These are phyloP conservation scores for Verticillium nubilum DNA, from an alignment of 2,329 filamentous ascomycete species.

Conservation along the genomic window DNA sequence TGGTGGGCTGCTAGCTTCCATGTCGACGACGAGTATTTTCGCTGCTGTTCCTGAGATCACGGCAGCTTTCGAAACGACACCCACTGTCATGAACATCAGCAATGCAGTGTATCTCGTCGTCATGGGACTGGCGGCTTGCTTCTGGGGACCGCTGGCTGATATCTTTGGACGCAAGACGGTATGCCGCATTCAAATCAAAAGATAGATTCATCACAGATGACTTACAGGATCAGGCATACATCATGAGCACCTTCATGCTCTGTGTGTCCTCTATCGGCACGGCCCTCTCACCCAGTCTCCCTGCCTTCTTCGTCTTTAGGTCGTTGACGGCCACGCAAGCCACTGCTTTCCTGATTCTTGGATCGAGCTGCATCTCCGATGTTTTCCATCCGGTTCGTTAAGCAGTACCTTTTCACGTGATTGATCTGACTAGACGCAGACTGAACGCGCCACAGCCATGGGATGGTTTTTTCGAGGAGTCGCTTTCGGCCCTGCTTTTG, in stretches of 20 bases:
- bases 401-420: too few species aligned
- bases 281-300: conserved; percentile 64
- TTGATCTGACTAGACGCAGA: conserved; percentile 15
- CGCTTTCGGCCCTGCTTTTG: conserved; percentile 65
- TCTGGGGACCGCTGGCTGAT: conserved; percentile 69
- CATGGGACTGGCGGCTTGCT: conserved; percentile 65
- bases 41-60: conserved; percentile 72
- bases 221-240: conserved; percentile 39
- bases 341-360: conserved; percentile 68
- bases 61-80: conserved; percentile 56
- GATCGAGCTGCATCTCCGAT: conserved; percentile 54
- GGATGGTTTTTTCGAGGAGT: conserved; percentile 70
- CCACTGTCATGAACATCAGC: conserved; percentile 64
- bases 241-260: conserved; percentile 58
- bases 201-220: not conserved
- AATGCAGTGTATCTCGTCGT: conserved; percentile 69
- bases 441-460: conserved; percentile 65
- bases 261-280: conserved; percentile 64
- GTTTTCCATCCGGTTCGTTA: conserved; percentile 30
- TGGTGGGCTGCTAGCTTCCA: conserved; percentile 64
- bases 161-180: conserved; percentile 56
- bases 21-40: conserved; percentile 68
- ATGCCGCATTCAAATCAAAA: conserved; percentile 18
- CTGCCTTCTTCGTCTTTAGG: conserved; percentile 67
- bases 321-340: conserved; percentile 71